Percentiles rank a stretch among this genome's conserved stretches.
Conservation (phyloP, 306 rosid genomes). For the Morella rubra region DNA sequence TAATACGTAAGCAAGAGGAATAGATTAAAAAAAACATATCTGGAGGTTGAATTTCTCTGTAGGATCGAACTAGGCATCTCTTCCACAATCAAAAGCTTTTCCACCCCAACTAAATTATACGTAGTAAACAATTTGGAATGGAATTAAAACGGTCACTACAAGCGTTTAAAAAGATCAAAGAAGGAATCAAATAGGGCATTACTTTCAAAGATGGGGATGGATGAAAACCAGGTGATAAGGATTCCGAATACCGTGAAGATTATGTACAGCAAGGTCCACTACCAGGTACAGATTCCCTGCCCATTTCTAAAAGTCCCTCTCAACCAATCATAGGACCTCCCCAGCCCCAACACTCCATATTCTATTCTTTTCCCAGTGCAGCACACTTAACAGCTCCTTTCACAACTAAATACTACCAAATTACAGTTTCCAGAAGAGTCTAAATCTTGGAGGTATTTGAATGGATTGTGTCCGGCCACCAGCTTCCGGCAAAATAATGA, state of each 20-base stretch:
- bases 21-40: not conserved
- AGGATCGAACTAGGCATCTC: not conserved
- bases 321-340: conserved; percentile 28
- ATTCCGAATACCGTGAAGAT: conserved; percentile 31
- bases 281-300: conserved; percentile 26
- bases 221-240: conserved; percentile 30
- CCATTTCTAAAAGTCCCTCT: conserved; percentile 28
- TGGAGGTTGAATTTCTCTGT: not conserved
- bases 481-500: not conserved
- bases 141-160: not conserved
- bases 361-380: not conserved
- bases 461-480: not conserved
- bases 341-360: not conserved
- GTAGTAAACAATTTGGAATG: not conserved
- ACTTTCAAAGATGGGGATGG: not conserved
- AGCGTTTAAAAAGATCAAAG: not conserved
- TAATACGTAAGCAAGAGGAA: not conserved
- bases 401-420: not conserved
- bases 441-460: not conserved
- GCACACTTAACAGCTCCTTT: not conserved
- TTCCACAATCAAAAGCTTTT: too few relatives aligned
- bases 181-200: conserved; percentile 11
- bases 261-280: conserved; percentile 31
- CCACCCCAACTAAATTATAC: not conserved
- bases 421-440: not conserved